Conservation (phyloP, 768 basidiomycete genomes). For the Leucocoprinus birnbaumii region DNA sequence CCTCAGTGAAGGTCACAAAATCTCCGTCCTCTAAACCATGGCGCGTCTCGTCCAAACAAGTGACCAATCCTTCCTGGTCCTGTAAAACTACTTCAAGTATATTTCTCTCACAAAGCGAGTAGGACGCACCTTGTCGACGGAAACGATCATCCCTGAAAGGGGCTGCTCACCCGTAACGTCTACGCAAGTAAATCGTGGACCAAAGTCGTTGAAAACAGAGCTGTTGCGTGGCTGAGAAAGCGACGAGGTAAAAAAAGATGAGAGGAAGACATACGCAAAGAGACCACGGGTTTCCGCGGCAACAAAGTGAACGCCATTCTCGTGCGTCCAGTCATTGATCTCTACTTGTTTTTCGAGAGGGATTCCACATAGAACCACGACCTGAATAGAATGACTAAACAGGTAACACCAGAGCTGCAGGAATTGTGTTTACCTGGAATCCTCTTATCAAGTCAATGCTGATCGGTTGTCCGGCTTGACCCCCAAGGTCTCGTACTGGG, state of each 20-base stretch:
- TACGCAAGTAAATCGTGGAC: conserved; percentile 89
- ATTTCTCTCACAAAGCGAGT: neutral
- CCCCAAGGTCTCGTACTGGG: conserved; percentile 85
- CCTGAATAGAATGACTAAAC: conserved; percentile 40
- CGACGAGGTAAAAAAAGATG: neutral
- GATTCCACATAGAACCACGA: conserved; percentile 83
- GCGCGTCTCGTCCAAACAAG: conserved; percentile 94
- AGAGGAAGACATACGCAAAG: conserved; percentile 67
- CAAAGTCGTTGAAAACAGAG: conserved; percentile 95
- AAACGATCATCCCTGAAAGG: conserved; percentile 92
- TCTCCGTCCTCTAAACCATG: conserved; percentile 99
- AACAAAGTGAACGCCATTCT: conserved; percentile 88
- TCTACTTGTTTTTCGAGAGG: conserved; percentile 82
- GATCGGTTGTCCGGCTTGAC: conserved; percentile 72
- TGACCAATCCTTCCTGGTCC: conserved; percentile 90
- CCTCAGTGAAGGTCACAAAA: conserved; percentile 93
- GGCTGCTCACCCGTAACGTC: conserved; percentile 98
- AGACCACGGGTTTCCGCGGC: conserved; percentile 89
- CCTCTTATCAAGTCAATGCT: conserved; percentile 78
- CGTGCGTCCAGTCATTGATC: conserved; percentile 94
- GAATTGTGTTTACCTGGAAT: conserved; percentile 68
- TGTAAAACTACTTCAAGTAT: conserved; percentile 24
- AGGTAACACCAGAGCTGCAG: neutral
- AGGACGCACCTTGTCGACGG: conserved; percentile 71
- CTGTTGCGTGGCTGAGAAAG: conserved; percentile 49